Evolutionary conservation across 2,329 filamentous ascomycete genomes (phyloP).

Genomic region (Fusarium sp.): DNA sequence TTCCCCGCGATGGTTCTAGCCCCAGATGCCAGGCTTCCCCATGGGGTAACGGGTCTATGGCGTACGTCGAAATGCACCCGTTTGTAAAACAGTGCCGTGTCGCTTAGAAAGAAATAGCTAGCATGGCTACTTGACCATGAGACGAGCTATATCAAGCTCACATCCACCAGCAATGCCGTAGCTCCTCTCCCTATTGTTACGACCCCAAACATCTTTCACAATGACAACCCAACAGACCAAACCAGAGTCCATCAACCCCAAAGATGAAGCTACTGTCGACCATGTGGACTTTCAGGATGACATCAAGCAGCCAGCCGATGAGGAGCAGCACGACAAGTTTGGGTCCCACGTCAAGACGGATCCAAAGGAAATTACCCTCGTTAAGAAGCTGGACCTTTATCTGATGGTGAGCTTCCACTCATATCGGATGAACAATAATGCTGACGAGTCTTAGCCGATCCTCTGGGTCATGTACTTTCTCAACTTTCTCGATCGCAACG

Average conservation of each 20-base stretch:
- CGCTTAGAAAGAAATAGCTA: not conserved
- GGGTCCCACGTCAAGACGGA: conserved; percentile 4
- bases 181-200: too few species aligned
- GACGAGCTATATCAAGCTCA: not conserved
- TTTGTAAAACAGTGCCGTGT: not conserved
- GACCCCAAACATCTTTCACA: not conserved
- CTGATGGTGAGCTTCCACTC: not conserved
- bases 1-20: not conserved
- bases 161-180: not conserved
- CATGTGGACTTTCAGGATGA: conserved; percentile 3
- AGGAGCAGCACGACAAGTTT: conserved; percentile 4
- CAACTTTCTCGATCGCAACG: conserved; percentile 2
- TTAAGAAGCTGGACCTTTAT: conserved; percentile 1
- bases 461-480: conserved; percentile 5
- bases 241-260: not conserved
- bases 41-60: conserved; percentile 1
- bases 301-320: not conserved
- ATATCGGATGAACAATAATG: not conserved
- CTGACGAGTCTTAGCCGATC: not conserved
- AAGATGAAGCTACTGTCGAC: not conserved
- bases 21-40: not conserved
- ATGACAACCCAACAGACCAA: not conserved
- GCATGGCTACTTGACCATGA: not conserved
- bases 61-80: not conserved
- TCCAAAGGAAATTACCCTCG: not conserved